Evolutionary conservation across 768 basidiomycete genomes (phyloP).

Genomic region (Kwoniella shandongensis): DNA sequence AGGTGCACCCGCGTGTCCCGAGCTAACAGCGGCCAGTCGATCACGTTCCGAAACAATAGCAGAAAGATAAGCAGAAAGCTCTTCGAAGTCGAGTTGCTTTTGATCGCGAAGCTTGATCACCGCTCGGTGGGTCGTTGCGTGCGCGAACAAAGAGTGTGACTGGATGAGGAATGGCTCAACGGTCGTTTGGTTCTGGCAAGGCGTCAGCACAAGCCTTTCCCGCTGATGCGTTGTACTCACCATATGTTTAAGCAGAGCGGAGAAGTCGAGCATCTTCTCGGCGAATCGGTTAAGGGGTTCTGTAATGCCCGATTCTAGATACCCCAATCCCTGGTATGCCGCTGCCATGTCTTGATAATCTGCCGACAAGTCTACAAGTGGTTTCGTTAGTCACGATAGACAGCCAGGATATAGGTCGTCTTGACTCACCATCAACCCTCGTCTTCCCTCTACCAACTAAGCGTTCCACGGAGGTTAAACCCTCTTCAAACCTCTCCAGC

Average conservation of each 20-base stretch:
- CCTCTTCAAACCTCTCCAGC: constrained; percentile 96
- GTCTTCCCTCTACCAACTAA: constrained; percentile 74
- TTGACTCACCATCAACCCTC: constrained; percentile 74
- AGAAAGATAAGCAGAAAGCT: constrained; percentile 89
- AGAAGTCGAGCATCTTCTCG: constrained; percentile 92
- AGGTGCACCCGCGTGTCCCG: constrained; percentile 73
- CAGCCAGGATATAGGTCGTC: no score
- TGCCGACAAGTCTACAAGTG: constrained; percentile 80
- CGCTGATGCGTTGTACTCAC: constrained; percentile 60
- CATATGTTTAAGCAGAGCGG: constrained; percentile 78
- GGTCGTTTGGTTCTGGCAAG: constrained; percentile 73
- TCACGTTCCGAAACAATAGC: constrained; percentile 93
- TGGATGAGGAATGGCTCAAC: constrained; percentile 88
- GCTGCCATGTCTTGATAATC: constrained; percentile 98
- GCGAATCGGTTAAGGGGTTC: constrained; percentile 97
- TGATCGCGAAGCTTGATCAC: constrained; percentile 94
- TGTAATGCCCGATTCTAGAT: constrained; percentile 96
- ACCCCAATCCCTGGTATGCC: constrained; percentile 93
- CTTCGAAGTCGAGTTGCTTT: constrained; percentile 98
- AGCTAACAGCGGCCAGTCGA: constrained; percentile 81
- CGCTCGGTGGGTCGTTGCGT: constrained; percentile 88
- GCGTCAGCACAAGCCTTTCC: constrained; percentile 1
- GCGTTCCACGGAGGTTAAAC: constrained; percentile 75
- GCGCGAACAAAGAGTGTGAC: constrained; percentile 86
- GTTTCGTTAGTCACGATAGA: no score